Conservation (phyloP, 257 asterid genomes). For the Nicotiana paniculata region DNA sequence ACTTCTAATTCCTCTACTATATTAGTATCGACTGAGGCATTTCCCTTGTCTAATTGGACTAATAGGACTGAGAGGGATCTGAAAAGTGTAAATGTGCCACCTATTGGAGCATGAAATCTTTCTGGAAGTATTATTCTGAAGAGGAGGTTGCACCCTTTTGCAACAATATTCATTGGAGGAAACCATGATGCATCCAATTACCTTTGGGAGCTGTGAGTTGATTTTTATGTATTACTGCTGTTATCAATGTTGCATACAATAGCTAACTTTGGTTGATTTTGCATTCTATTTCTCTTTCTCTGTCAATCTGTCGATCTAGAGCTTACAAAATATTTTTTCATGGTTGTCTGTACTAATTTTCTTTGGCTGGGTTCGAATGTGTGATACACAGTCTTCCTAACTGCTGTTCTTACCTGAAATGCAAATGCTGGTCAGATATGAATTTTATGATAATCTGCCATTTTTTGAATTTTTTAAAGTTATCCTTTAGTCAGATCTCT, state of each 20-base stretch:
- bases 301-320: neutral
- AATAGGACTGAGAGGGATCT: constrained; percentile 74
- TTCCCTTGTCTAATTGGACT: constrained; percentile 40
- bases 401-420: neutral
- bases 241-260: neutral
- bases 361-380: neutral
- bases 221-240: neutral
- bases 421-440: neutral
- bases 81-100: constrained; percentile 59
- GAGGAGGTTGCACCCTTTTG: constrained; percentile 81
- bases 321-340: neutral
- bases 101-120: constrained; percentile 56
- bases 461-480: neutral
- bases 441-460: neutral
- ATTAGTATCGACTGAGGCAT: neutral
- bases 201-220: constrained; percentile 79
- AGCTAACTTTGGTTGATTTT: neutral
- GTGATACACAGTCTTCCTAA: neutral
- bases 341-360: neutral
- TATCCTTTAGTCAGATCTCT: neutral
- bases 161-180: constrained; percentile 83
- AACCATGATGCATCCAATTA: constrained; percentile 93
- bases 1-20: neutral
- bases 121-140: constrained; percentile 90
- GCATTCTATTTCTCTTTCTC: neutral